Evolutionary conservation across 2,329 filamentous ascomycete genomes (phyloP).

Genomic region (Trichophyton equinum): DNA sequence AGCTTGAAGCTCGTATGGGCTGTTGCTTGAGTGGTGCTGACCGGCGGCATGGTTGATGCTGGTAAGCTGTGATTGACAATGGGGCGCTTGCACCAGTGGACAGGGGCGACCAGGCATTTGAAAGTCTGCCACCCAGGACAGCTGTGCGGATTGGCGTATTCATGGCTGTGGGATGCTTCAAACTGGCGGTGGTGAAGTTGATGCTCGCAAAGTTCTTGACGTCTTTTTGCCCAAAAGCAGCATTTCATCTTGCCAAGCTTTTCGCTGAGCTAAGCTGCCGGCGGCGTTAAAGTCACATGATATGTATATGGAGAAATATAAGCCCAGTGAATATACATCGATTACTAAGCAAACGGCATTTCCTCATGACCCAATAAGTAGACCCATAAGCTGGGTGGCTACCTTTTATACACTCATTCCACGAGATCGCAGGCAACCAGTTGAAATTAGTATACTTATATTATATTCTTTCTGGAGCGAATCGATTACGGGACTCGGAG

Average conservation of each 20-base stretch:
- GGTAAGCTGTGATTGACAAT: background rate
- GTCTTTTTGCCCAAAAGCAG: background rate
- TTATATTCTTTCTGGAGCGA: no score
- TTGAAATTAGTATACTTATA: no score
- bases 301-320: background rate
- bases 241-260: background rate
- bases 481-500: background rate
- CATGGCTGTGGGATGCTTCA: constrained; percentile 10
- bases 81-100: constrained; percentile 16
- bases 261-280: background rate
- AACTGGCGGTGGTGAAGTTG: background rate
- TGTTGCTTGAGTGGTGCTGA: background rate
- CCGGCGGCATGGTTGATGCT: constrained; percentile 1
- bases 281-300: background rate
- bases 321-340: background rate
- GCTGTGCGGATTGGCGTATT: constrained; percentile 24
- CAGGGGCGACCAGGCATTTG: constrained; percentile 15
- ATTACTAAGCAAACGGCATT: background rate
- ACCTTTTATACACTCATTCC: no score
- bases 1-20: background rate
- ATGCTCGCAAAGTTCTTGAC: background rate
- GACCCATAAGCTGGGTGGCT: no score
- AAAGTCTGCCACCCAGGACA: constrained; percentile 20
- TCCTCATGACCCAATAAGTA: no score
- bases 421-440: no score